Conservation (phyloP, 106 monocot genomes). For the Dendrobium catenatum region DNA sequence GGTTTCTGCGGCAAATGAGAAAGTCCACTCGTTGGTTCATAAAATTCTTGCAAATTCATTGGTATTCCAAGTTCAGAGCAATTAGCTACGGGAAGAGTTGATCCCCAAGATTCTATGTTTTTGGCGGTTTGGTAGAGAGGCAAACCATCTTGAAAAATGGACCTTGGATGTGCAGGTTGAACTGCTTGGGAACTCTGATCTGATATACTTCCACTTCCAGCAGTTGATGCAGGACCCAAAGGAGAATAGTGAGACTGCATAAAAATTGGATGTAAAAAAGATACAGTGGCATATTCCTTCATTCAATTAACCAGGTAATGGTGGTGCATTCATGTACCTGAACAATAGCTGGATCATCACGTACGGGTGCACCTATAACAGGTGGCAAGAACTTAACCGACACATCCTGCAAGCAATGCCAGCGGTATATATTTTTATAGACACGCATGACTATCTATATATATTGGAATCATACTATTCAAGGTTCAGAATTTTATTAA, state of each 20-base stretch:
- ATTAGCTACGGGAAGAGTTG: conserved; percentile 36
- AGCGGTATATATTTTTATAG: neutral
- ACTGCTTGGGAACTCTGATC: conserved; percentile 35
- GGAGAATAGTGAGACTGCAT: conserved; percentile 82
- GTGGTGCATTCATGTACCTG: conserved; percentile 34
- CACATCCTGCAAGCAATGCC: conserved; percentile 43
- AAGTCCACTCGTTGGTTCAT: conserved; percentile 43
- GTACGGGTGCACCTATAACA: conserved; percentile 34
- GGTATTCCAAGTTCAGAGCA: conserved; percentile 61
- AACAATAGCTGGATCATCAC: conserved; percentile 90
- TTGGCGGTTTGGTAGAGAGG: conserved; percentile 79
- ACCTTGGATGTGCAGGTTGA: conserved; percentile 48
- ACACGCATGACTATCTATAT: neutral
- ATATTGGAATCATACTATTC: neutral
- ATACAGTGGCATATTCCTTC: neutral
- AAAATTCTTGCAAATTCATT: conserved; percentile 77
- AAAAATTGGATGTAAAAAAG: conserved; percentile 8
- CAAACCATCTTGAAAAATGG: conserved; percentile 48
- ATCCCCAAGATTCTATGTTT: conserved; percentile 56
- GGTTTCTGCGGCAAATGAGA: conserved; percentile 59
- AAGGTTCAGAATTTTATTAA: neutral
- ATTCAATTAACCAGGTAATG: neutral
- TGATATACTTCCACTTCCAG: conserved; percentile 37
- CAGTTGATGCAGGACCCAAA: conserved; percentile 33
- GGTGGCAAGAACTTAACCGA: conserved; percentile 70